Percentiles rank a stretch among this genome's conserved stretches.
Evolutionary conservation across 495 filamentous ascomycete species (phyloP).

Genomic region (Podospora bellae-mahoneyi): DNA sequence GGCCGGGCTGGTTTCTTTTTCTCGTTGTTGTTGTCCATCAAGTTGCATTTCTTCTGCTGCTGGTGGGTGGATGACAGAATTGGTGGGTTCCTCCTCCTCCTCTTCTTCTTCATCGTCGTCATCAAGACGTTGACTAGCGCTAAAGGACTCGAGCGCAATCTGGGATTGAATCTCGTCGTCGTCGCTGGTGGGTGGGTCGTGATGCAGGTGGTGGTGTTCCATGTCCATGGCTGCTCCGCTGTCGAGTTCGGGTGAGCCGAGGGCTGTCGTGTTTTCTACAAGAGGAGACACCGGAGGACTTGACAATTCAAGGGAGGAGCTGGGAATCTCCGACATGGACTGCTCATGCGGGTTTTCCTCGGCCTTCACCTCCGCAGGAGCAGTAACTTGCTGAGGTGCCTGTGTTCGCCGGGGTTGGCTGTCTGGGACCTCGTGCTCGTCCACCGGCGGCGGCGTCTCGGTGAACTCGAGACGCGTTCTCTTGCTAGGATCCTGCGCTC

Average conservation of each 20-base stretch:
- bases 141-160: constrained; percentile 28
- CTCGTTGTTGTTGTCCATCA: neutral
- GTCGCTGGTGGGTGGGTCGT: constrained; percentile 4
- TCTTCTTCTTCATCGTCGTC: constrained; percentile 15
- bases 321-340: neutral
- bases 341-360: neutral
- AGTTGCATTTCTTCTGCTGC: constrained; percentile 15
- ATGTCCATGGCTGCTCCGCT: constrained; percentile 16
- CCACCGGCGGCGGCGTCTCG: neutral
- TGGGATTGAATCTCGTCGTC: constrained; percentile 31
- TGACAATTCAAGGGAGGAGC: neutral
- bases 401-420: constrained; percentile 13
- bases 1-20: neutral
- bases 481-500: constrained; percentile 19
- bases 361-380: neutral
- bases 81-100: neutral
- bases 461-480: constrained; percentile 18
- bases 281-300: neutral
- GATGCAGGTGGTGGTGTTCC: neutral
- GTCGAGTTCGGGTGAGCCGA: neutral
- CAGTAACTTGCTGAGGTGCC: neutral
- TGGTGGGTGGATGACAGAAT: neutral
- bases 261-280: neutral
- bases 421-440: constrained; percentile 17
- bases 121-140: constrained; percentile 17